These are phyloP conservation scores for Pisolithus tinctorius DNA, from an alignment of 768 basidiomycete genomes.

Conservation along the genomic window DNA sequence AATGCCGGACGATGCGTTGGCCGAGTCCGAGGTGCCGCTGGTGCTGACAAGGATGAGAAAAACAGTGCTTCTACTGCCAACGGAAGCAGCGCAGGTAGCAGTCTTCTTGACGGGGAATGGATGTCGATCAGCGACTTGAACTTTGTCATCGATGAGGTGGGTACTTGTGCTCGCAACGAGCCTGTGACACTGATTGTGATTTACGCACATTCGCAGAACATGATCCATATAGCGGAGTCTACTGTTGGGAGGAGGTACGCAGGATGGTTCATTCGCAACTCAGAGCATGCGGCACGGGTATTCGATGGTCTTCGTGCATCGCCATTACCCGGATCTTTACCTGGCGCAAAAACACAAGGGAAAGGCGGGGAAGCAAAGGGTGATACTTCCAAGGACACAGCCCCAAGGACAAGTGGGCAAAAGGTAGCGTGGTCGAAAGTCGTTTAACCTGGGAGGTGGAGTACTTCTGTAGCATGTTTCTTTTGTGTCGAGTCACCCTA, in stretches of 20 bases:
- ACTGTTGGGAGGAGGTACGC: conserved; percentile 91
- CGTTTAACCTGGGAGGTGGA: conserved; percentile 8
- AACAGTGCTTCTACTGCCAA: conserved; percentile 5
- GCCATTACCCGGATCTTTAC: conserved; percentile 38
- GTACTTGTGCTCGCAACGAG: conserved; percentile 15
- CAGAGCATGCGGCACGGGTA: conserved; percentile 85
- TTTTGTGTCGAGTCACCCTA: background rate
- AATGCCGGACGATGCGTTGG: conserved; percentile 73
- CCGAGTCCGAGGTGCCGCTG: conserved; percentile 33
- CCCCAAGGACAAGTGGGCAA: conserved; percentile 36
- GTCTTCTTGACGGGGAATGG: conserved; percentile 78
- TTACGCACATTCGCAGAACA: conserved; percentile 51
- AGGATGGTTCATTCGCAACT: conserved; percentile 96
- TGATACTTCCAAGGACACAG: conserved; percentile 24
- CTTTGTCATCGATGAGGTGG: conserved; percentile 89
- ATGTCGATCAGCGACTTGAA: conserved; percentile 91
- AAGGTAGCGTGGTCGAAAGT: conserved; percentile 50
- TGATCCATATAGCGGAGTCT: conserved; percentile 94
- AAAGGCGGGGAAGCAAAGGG: conserved; percentile 13
- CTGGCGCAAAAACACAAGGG: conserved; percentile 5
- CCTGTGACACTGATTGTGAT: background rate
- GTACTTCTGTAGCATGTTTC: background rate
- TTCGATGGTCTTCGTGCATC: conserved; percentile 65
- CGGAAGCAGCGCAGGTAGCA: conserved; percentile 30
- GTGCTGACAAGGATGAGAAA: conserved; percentile 33